Evolutionary conservation across 2,329 filamentous ascomycete genomes (phyloP), one percentile per base, ranked within the genome.

Genomic region (Monosporascus sp.): DNA sequence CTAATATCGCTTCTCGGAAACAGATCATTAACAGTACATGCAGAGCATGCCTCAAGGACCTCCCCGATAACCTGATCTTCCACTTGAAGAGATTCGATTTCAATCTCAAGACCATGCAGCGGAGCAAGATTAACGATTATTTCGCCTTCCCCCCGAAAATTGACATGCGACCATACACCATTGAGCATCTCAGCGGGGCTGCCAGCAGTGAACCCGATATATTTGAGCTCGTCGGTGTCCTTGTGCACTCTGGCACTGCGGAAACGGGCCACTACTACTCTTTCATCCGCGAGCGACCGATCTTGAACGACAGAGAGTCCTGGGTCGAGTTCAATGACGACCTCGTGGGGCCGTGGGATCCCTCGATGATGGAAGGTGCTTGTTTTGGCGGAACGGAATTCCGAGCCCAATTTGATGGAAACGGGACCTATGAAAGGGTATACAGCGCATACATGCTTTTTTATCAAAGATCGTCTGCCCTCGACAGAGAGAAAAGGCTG

Each of bases 191-290:
- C 34, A 89, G 85, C 59, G 79, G 89, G 53, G 77, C 83, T 3
- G 73, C 77, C 1, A 69, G 76, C 3, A 74, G 73, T 4, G 71
- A 82, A 45, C 81, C 86, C 40, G 94, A 99, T 69, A 70, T 89
- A 1, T 99, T 97, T 64, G 91, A 97, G 69, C 80, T 99, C 3
- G 92, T 96, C n/a, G 94, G 94, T 3, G 84, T 99, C 46, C 83
- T 99, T 19, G 91, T 99, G 2, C 94, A 99, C 68, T 88, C 89
- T 16, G 94, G 94, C 17, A 96, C 89, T 3, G 91, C 93, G 14
- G 91, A 97, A 66, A 93, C 91, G 27, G 94, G 94, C 0, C 94
- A 99, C 69, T 99, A 99, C 72, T 97, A 97, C 72, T 97, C 93
- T 0, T 97, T 91, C 68, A 91, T 95, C 58, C 88, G 91, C 51